These are phyloP conservation scores for Plenodomus lindquistii DNA, from an alignment of 2,329 filamentous ascomycete species.

Conservation along the genomic window DNA sequence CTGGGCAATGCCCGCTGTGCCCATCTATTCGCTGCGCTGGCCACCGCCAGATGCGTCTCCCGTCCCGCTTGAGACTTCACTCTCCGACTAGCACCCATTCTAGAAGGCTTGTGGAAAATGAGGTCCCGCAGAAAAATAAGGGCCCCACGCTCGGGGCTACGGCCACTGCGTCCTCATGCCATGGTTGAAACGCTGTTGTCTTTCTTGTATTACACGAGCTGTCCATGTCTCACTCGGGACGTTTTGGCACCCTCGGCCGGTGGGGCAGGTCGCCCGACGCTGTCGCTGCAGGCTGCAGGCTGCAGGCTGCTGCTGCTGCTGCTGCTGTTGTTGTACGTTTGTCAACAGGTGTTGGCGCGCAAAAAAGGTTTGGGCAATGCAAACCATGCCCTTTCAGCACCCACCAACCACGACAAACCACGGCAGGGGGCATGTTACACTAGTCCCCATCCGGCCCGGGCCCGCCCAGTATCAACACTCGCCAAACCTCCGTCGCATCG, in stretches of 20 bases:
- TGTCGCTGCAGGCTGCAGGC: too few relatives aligned
- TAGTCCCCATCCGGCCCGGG: conserved; percentile 17
- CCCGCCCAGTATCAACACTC: conserved; percentile 16
- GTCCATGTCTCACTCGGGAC: conserved; percentile 10
- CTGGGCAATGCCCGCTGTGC: conserved; percentile 9
- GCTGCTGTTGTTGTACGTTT: conserved; percentile 8
- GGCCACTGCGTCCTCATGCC: conserved; percentile 16
- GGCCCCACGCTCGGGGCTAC: conserved; percentile 21
- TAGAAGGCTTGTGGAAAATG: conserved; percentile 44
- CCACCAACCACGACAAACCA: conserved; percentile 14
- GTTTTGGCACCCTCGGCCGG: conserved; percentile 17
- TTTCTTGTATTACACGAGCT: conserved; percentile 16
- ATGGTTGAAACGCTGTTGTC: conserved; percentile 32
- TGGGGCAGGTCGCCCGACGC: too few relatives aligned
- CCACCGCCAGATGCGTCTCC: conserved; percentile 25
- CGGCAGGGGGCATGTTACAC: conserved; percentile 11
- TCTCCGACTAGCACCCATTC: conserved; percentile 41
- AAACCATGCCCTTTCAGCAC: conserved; percentile 12
- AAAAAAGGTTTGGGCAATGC: conserved; percentile 14
- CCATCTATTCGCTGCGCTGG: conserved; percentile 10
- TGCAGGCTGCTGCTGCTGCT: neutral
- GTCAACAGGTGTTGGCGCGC: conserved; percentile 13
- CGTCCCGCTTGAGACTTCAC: conserved; percentile 26
- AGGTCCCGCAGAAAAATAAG: conserved; percentile 27
- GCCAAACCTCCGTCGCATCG: conserved; percentile 34